Evolutionary conservation across 148 eudicot species (phyloP).

Genomic region (Salicornia ramosissima): DNA sequence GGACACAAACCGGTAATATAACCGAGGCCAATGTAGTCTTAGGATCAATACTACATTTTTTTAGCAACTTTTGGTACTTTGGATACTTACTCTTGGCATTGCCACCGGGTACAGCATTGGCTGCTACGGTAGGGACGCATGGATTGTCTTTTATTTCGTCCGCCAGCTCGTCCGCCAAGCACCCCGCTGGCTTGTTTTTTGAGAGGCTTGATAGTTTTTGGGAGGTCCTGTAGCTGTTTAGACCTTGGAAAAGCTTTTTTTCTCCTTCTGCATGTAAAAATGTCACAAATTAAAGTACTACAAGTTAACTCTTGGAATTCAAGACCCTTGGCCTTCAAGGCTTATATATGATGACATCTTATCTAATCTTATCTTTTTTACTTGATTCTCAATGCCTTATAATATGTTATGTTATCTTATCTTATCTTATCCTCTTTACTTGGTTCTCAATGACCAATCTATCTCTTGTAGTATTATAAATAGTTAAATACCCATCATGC

Average conservation of each 20-base stretch:
- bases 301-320: too few species aligned
- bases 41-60: conserved; percentile 51
- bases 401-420: too few species aligned
- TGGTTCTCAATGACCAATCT: too few species aligned
- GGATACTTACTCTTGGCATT: conserved; percentile 29
- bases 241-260: conserved; percentile 60
- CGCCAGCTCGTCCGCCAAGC: conserved; percentile 63
- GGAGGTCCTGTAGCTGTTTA: conserved; percentile 63
- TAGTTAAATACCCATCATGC: too few species aligned
- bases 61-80: conserved; percentile 43
- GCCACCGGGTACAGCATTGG: conserved; percentile 26
- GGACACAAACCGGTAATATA: conserved; percentile 69
- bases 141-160: conserved; percentile 36
- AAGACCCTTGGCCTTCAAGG: too few species aligned
- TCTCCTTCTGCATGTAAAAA: conserved; percentile 41
- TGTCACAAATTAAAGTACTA: too few species aligned
- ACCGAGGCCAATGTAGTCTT: conserved; percentile 46
- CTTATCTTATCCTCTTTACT: too few species aligned
- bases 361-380: too few species aligned
- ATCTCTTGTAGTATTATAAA: too few species aligned
- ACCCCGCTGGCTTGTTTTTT: conserved; percentile 54
- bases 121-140: conserved; percentile 30
- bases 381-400: too few species aligned
- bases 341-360: too few species aligned
- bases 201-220: conserved; percentile 32